Conservation (phyloP, 805 yeast species). For the Sugiyamaella americana region DNA sequence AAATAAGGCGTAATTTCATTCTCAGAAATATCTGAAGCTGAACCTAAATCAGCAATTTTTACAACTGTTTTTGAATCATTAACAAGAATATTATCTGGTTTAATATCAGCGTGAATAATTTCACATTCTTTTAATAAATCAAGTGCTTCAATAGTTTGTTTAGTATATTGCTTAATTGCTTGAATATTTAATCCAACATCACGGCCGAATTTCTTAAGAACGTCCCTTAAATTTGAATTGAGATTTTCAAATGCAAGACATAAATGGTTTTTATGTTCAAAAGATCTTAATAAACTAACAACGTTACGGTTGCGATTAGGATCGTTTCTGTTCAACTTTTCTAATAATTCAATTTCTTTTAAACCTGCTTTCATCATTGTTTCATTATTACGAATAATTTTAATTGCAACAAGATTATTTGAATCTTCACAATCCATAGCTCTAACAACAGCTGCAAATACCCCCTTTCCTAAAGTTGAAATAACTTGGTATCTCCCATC, state of each 20-base stretch:
- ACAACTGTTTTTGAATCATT: slow-evolving; percentile 57
- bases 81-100: slow-evolving; percentile 81
- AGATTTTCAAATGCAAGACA: slow-evolving; percentile 81
- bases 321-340: slow-evolving; percentile 57
- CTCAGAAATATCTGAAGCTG: slow-evolving; percentile 45
- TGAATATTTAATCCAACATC: slow-evolving; percentile 73
- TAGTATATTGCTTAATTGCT: slow-evolving; percentile 60
- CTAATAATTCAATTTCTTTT: slow-evolving; percentile 75
- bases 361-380: slow-evolving; percentile 61
- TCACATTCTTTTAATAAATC: slow-evolving; percentile 62
- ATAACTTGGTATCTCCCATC: slow-evolving; percentile 27
- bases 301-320: slow-evolving; percentile 57
- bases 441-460: slow-evolving; percentile 32
- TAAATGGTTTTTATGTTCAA: slow-evolving; percentile 76
- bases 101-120: slow-evolving; percentile 83
- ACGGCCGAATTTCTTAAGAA: slow-evolving; percentile 70
- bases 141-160: slow-evolving; percentile 66
- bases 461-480: slow-evolving; percentile 31
- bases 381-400: slow-evolving; percentile 61
- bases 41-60: slow-evolving; percentile 86
- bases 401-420: slow-evolving; percentile 40
- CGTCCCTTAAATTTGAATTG: slow-evolving; percentile 72
- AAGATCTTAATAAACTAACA: slow-evolving; percentile 63
- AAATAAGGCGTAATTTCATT: slow-evolving; percentile 29
- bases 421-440: slow-evolving; percentile 21